Base-by-base conservation (phyloP, 2,329 filamentous ascomycete genomes). In the Scortechinia acanthostroma region DNA sequence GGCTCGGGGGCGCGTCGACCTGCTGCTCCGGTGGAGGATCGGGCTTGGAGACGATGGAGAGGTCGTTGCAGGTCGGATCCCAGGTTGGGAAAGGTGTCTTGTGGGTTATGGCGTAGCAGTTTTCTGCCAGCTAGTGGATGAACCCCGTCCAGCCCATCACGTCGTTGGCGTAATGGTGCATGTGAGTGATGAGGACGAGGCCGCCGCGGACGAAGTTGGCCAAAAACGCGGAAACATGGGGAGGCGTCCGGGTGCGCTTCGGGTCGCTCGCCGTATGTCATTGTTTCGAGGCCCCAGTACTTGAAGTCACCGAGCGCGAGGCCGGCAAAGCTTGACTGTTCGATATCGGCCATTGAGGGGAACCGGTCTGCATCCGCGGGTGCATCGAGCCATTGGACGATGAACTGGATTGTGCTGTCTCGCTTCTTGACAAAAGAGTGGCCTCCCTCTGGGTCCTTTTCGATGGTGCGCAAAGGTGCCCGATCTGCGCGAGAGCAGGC, bases 161-260 rank as follows among this genome's bases (percentile, higher is more conserved):
- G 48, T 71, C 66, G 47, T 65, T 66, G 35, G 60, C 50, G 42
- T 64, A 71, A 46, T 71, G 68, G 40, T 71, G 68, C 43, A 56
- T 52, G 33, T 70, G 65, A 43, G 64, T 65, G 23, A 59, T 62
- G 44, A 71, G 60, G 5, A 71, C 56, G 1, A 70, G 47, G 0
- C 67, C 68, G 2, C 66, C 66, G 0, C 52, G 58, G 21, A 70
- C 53, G 33, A 71, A 64, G 50, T 63, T 71, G 0, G 61, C 61
- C 45, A 69, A 61, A 51, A 64, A 71, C 0, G 58, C 64, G 0
- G 66, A 54, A 0, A 58, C 51, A 1, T 2, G 67, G 65, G 4
- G 50, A 60, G 3, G 46, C 53, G 15, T 61, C 55, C 0, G 60
- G 60, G 13, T 62, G 52, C 3, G 61, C 59, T 45, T 67, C 65